Conservation (phyloP, 2,329 filamentous ascomycete species). For the Aspergillus spinulosporus region DNA sequence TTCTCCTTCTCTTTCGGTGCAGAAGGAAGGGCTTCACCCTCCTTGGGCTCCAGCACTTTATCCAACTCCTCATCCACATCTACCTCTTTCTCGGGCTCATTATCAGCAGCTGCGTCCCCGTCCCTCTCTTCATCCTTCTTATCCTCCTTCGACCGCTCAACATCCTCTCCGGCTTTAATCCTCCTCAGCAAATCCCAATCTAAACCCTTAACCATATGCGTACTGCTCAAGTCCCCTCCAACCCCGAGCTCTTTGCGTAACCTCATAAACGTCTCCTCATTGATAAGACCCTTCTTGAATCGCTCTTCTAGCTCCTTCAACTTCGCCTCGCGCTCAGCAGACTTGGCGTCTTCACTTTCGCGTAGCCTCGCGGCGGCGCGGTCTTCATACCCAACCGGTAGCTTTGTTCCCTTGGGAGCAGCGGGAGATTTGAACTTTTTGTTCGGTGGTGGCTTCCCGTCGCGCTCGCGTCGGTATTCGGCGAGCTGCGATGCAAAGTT, state of each 20-base stretch:
- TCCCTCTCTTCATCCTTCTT: constrained; percentile 32
- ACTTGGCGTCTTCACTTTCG: constrained; percentile 47
- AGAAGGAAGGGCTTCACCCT: constrained; percentile 27
- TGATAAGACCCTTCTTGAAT: constrained; percentile 80
- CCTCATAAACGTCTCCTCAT: constrained; percentile 73
- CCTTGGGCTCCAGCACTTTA: constrained; percentile 37
- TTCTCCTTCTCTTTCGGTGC: constrained; percentile 43
- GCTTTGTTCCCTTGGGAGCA: constrained; percentile 77
- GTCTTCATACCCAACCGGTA: constrained; percentile 81
- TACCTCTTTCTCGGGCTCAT: constrained; percentile 39
- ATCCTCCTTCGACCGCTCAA: constrained; percentile 36
- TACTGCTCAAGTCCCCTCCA: constrained; percentile 76
- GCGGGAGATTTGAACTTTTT: constrained; percentile 75
- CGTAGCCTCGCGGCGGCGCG: constrained; percentile 64
- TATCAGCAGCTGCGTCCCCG: constrained; percentile 53
- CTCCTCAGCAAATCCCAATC: constrained; percentile 70
- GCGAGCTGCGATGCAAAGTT: constrained; percentile 85
- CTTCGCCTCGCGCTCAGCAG: constrained; percentile 56
- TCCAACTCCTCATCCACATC: constrained; percentile 65
- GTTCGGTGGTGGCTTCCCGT: constrained; percentile 50
- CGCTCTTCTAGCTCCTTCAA: constrained; percentile 78
- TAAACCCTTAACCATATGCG: constrained; percentile 87
- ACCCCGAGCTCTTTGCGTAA: constrained; percentile 71
- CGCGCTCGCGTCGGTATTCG: constrained; percentile 62
- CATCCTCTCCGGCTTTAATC: constrained; percentile 54